Base-by-base conservation (phyloP, 257 asterid genomes). In the Gardenia jasminoides region DNA sequence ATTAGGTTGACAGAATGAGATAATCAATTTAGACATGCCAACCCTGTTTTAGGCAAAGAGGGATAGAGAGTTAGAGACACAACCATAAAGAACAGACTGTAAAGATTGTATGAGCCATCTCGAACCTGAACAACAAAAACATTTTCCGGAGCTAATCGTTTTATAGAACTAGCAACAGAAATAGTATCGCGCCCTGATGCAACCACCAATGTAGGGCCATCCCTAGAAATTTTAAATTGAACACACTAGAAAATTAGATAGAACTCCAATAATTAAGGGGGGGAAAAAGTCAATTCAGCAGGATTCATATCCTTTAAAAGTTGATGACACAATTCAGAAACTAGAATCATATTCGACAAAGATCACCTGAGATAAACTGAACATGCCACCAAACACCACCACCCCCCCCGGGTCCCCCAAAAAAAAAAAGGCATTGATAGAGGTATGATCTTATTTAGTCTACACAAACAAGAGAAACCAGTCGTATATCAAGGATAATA, bases 171-270 rank as follows among this genome's bases (percentile, higher is more conserved):
- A 77, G 97, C 91, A 80, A 84, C 82, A 70, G 93, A 73, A 78
- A 94, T 90, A 46, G 97, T 94, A 85, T 90, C 97, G 75, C 85
- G 93, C 71, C 98, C 98, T 47, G 97, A 92, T 82, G 97, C 97
- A 76, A 94, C 94, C 85, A 94, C 90, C 91, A 92, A 85, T 79
- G 81, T 44, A 47, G 98, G 93, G 48, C 96, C 98, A 78, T 92
- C 90, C 94, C 98, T 94, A 78, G 59, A 86, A 82, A 74, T 77
- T 73, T 80, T 59, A 77, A 36, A 79, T 66, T 52, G 72, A 39
- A 77, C 79, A 77, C 70, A 78, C 70, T 66, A 75, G 82, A 85
- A 80, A 69, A 68, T 50, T 56, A 66, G 56, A 78, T 79, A 47
- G 44, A 70, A 30, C n/a, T 47, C 30, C 22, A 13, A 70, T 7